These are phyloP conservation scores for Magnolia changhungtana DNA, from an alignment of 164 flowering plant genomes.

Conservation along the genomic window DNA sequence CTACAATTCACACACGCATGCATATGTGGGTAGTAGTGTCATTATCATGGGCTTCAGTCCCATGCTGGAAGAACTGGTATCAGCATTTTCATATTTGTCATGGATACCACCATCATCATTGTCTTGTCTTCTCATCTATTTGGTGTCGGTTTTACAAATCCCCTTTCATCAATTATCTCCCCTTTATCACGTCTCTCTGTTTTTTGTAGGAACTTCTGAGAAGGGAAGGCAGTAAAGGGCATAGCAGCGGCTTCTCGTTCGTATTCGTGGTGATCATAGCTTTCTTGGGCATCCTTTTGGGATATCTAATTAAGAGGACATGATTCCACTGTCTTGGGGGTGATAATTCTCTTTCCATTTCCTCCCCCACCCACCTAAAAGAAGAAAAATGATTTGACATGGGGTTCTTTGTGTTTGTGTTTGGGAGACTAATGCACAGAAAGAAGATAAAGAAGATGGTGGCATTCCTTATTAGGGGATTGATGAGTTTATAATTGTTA, in stretches of 20 bases:
- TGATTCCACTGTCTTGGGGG: conserved; percentile 11
- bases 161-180: not conserved
- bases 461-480: not conserved
- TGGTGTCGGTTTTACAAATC: too few relatives aligned
- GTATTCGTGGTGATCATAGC: conserved; percentile 45
- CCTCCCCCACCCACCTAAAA: not conserved
- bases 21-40: not conserved
- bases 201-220: conserved; percentile 50
- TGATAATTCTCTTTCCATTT: not conserved
- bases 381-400: conserved; percentile 1
- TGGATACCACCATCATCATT: too few relatives aligned
- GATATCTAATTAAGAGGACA: conserved; percentile 48
- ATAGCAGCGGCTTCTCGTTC: conserved; percentile 41
- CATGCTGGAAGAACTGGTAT: not conserved
- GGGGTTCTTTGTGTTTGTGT: not conserved
- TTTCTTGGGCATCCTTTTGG: conserved; percentile 52
- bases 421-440: not conserved
- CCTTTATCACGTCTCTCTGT: not conserved
- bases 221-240: conserved; percentile 36
- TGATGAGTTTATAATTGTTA: not conserved
- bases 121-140: not conserved
- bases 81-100: too few relatives aligned
- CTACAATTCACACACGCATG: too few relatives aligned
- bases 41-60: too few relatives aligned
- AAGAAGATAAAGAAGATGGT: not conserved